Evolutionary conservation across 192 early-diverging fungal genomes (phyloP), one percentile per base, ranked within the genome.

Genomic region (Dimargaris cristalligena): DNA sequence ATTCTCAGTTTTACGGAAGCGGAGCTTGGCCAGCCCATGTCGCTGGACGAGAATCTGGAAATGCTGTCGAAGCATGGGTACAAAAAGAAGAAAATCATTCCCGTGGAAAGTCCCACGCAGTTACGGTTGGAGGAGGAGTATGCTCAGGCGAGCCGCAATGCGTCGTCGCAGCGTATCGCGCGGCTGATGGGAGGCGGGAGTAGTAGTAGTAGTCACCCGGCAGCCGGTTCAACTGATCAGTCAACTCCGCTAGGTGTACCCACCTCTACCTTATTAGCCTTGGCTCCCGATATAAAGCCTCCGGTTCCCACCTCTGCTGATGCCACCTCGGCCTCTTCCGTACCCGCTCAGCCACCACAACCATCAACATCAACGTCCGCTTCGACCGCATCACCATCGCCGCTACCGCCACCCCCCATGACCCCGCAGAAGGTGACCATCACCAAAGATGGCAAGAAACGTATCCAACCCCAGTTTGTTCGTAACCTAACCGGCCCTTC

Each of bases 361-460:
- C n/a, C n/a, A n/a, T n/a, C n/a, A n/a, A n/a, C n/a, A n/a, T n/a
- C n/a, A n/a, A n/a, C n/a, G n/a, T n/a, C n/a, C n/a, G n/a, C n/a
- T n/a, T n/a, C n/a, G n/a, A n/a, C n/a, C n/a, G n/a, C n/a, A n/a
- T n/a, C n/a, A n/a, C n/a, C n/a, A n/a, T n/a, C n/a, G n/a, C n/a
- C n/a, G n/a, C n/a, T n/a, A n/a, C n/a, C n/a, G n/a, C n/a, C n/a
- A n/a, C 1, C 23, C 31, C 28, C 22, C 44, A 30, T 0, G 38
- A 59, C 11, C 18, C 60, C 58, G 16, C 58, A 59, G 41, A 41
- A 31, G 29, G 38, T 59, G 58, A 59, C 58, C 45, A 59, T 59
- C 48, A 87, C 85, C 9, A 82, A 82, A 44, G 78, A 84, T 61
- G 92, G 92, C 9, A 85, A 87, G 68, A 89, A 85, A 52, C 74